Conservation (phyloP, 495 filamentous ascomycete species). For the Aspergillus bridgeri region DNA sequence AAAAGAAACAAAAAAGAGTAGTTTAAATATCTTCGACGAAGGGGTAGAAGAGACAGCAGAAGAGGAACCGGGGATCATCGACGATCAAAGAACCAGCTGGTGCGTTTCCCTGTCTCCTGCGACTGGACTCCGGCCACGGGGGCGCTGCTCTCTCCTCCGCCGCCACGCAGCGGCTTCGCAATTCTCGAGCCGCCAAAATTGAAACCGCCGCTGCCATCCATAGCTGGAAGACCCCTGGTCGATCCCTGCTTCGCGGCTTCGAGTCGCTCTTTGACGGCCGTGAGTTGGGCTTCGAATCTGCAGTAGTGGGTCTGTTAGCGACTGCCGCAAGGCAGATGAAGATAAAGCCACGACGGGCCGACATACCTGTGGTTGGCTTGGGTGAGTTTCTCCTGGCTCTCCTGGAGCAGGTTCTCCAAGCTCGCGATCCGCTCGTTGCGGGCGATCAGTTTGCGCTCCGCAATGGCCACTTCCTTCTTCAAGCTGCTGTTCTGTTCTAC, state of each 20-base stretch:
- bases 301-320: constrained; percentile 9
- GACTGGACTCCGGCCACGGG: constrained; percentile 40
- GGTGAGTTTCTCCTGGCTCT: constrained; percentile 95
- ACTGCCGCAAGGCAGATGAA: not conserved
- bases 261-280: constrained; percentile 94
- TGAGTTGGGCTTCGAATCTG: constrained; percentile 95
- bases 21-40: constrained; percentile 20
- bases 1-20: not conserved
- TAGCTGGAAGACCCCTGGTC: constrained; percentile 71
- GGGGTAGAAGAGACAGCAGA: constrained; percentile 26
- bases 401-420: constrained; percentile 85
- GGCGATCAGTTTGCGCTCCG: constrained; percentile 93
- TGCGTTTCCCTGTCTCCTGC: constrained; percentile 47
- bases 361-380: constrained; percentile 92
- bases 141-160: constrained; percentile 55
- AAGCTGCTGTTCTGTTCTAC: constrained; percentile 94
- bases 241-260: constrained; percentile 91
- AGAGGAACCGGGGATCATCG: constrained; percentile 37
- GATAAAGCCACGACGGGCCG: not conserved
- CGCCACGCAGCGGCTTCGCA: constrained; percentile 93
- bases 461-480: constrained; percentile 99
- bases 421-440: constrained; percentile 94
- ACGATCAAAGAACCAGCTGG: constrained; percentile 51
- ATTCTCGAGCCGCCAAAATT: constrained; percentile 80
- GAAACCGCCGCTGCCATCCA: constrained; percentile 61